Evolutionary conservation across 208 protist species (phyloP).

Genomic region (Kentomonas sorsogonicus): DNA sequence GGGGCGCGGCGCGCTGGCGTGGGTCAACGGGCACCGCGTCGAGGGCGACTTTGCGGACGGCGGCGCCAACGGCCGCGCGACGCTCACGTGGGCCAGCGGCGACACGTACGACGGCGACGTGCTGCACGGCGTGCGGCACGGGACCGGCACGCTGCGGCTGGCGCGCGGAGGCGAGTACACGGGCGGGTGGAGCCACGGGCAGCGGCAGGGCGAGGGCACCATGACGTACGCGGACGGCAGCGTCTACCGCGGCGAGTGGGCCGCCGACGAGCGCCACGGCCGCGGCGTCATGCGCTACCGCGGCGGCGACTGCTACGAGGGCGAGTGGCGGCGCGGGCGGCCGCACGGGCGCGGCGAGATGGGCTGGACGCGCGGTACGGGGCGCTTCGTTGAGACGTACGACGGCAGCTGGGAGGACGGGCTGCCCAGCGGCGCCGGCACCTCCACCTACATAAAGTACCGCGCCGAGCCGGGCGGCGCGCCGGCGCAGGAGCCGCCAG

Average conservation of each 20-base stretch:
- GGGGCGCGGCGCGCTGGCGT: conserved; percentile 46
- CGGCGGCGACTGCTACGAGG: conserved; percentile 75
- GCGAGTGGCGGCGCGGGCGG: conserved; percentile 47
- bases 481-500: conserved; percentile 7
- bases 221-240: conserved; percentile 68
- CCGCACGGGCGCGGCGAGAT: conserved; percentile 64
- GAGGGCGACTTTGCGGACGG: conserved; percentile 40
- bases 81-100: conserved; percentile 56
- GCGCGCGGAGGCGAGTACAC: conserved; percentile 48
- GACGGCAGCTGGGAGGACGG: conserved; percentile 65
- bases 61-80: conserved; percentile 22
- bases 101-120: conserved; percentile 62
- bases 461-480: neutral
- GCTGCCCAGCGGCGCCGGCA: conserved; percentile 60
- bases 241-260: conserved; percentile 64
- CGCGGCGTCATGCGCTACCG: conserved; percentile 46
- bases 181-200: conserved; percentile 60
- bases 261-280: conserved; percentile 45
- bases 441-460: conserved; percentile 49
- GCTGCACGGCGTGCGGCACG: conserved; percentile 63
- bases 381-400: conserved; percentile 63
- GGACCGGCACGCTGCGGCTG: conserved; percentile 56
- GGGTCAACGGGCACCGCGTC: conserved; percentile 42
- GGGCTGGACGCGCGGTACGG: conserved; percentile 54
- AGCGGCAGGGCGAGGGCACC: conserved; percentile 56